These are phyloP conservation scores for Elsinoe necatrix DNA, from an alignment of 2,329 filamentous ascomycete genomes.

Conservation along the genomic window DNA sequence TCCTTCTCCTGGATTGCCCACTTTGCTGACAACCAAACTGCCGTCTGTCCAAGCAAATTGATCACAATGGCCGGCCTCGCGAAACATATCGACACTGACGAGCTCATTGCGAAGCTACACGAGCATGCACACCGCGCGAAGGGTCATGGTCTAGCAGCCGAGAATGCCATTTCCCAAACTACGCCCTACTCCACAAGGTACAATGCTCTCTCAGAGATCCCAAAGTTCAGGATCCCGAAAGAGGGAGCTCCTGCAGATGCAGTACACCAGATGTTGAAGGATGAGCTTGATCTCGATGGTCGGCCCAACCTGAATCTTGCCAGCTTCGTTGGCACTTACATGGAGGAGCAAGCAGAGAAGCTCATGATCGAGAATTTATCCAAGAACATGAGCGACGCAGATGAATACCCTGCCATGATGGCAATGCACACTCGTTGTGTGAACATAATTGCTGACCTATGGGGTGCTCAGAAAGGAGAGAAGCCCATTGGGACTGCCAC, in stretches of 20 bases:
- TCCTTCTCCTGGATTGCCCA: not conserved
- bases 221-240: constrained; percentile 52
- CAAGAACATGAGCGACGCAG: constrained; percentile 66
- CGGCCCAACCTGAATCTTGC: constrained; percentile 61
- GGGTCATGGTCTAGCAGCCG: constrained; percentile 30
- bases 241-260: constrained; percentile 53
- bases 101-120: constrained; percentile 47
- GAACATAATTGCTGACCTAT: constrained; percentile 59
- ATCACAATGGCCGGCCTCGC: constrained; percentile 42
- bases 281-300: constrained; percentile 56
- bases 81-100: constrained; percentile 38
- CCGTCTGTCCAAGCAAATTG: too few species aligned
- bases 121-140: constrained; percentile 34
- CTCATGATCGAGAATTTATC: constrained; percentile 60
- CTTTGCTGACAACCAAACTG: too few species aligned
- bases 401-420: constrained; percentile 46
- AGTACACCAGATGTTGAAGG: constrained; percentile 53
- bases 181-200: constrained; percentile 53
- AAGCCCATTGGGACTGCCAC: constrained; percentile 61
- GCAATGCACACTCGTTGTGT: constrained; percentile 59
- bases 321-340: constrained; percentile 63
- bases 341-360: constrained; percentile 54
- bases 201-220: constrained; percentile 46
- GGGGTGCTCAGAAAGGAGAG: constrained; percentile 53
- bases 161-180: constrained; percentile 42